Percentiles rank a stretch among this genome's conserved stretches.
phyloP scores from a whole-genome alignment of 371 early-diverging fungal genomes.

The Mortierella sp. region DNA sequence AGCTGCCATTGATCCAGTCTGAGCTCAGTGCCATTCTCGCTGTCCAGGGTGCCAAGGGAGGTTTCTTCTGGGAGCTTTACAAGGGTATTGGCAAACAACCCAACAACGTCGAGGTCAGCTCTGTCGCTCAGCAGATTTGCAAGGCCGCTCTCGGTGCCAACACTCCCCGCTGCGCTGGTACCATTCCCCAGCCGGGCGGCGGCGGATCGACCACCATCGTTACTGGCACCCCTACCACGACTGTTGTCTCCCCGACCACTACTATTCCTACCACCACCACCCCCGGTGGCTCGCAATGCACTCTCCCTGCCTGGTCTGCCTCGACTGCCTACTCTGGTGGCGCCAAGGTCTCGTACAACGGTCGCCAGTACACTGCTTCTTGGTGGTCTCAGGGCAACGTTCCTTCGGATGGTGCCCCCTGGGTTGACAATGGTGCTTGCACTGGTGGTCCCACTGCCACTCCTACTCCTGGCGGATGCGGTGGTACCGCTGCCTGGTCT shows the following conservation, averaged over 20 bases:
- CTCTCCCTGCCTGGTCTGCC: conserved; percentile 55
- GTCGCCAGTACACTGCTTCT: conserved; percentile 52
- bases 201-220: conserved; percentile 10
- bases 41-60: conserved; percentile 53
- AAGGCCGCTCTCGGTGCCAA: conserved; percentile 56
- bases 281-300: conserved; percentile 16
- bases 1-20: conserved; percentile 52
- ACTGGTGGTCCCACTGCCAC: conserved; percentile 8
- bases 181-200: conserved; percentile 41
- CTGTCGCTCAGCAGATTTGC: conserved; percentile 54
- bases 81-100: conserved; percentile 34
- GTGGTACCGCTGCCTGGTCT: conserved; percentile 43
- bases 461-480: conserved; percentile 26
- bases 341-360: conserved; percentile 62
- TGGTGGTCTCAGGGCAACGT: conserved; percentile 60
- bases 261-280: conserved; percentile 23
- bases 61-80: conserved; percentile 59
- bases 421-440: conserved; percentile 56
- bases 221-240: conserved; percentile 8
- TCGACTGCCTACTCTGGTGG: conserved; percentile 59
- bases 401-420: conserved; percentile 48
- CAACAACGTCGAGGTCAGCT: conserved; percentile 40
- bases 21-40: conserved; percentile 45
- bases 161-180: conserved; percentile 55
- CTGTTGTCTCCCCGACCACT: conserved; percentile 16